Base-by-base conservation (phyloP, 768 basidiomycete species). In the Amanita rubescens region DNA sequence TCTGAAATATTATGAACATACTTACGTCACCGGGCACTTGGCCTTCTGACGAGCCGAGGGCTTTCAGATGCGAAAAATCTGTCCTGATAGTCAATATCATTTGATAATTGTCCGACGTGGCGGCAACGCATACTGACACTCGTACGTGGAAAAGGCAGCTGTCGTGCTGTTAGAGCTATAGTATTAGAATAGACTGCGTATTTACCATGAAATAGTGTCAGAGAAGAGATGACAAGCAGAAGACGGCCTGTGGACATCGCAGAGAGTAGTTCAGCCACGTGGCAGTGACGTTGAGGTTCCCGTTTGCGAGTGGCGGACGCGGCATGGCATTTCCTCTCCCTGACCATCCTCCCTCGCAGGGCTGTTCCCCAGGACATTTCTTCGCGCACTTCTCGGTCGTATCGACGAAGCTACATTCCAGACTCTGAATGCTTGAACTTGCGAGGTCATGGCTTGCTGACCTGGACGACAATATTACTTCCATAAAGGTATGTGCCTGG, bases 101-200 rank as follows among this genome's bases (percentile, higher is more conserved):
- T n/a, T n/a, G n/a, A n/a, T n/a, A n/a, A n/a, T 49, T 52, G 42
- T 19, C 9, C 30, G 20, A 12, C 38, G 35, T 22, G 34, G 14
- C 17, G 20, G 54, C 43, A 17, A 3, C 27, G n/a, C 5, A 3
- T 9, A 73, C 85, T 63, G 51, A 84, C 89, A 80, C 72, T 90
- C 87, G 65, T 89, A 90, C 2, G 84, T 80, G 15, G 90, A 90
- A 65, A 81, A 90, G 17, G 87, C 85, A 42, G 87, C 89, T 91
- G 60, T 3, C n/a, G 54, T 90, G 60, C 2, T 5, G 55, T 39
- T 17, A 25, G 37, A 25, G 58, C 59, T 35, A 43, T 38, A 56
- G 38, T 19, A 51, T 24, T 20, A 25, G 15, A 38, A 55, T 51
- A 53, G n/a, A 11, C n/a, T 38, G 20, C 11, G n/a, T 41, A 46